Evolutionary conservation across 83 land plant genomes (phyloP).

Genomic region (Picea mariana): DNA sequence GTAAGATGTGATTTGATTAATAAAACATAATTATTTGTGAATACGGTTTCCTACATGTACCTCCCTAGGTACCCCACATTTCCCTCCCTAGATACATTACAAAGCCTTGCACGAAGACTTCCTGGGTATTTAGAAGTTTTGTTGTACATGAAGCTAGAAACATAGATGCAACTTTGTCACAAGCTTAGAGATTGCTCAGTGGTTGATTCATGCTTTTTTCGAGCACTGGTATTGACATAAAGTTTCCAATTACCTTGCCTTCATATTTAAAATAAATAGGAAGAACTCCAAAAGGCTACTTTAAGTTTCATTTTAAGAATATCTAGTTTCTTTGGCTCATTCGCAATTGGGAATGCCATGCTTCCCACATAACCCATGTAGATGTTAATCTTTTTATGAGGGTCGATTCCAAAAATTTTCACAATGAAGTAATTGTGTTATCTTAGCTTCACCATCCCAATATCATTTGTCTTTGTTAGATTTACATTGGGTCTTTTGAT

Average conservation of each 20-base stretch:
- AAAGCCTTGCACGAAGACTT: too few relatives aligned
- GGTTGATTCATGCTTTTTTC: background rate
- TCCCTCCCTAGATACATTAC: too few relatives aligned
- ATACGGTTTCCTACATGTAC: too few relatives aligned
- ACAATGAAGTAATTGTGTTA: background rate
- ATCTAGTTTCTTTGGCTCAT: background rate
- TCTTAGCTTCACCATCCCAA: conserved; percentile 15
- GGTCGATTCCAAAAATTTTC: background rate
- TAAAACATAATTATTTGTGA: too few relatives aligned
- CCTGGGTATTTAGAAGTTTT: too few relatives aligned
- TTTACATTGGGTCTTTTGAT: background rate
- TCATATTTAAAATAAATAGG: background rate
- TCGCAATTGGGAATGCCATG: background rate
- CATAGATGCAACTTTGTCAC: too few relatives aligned
- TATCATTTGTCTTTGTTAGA: conserved; percentile 7
- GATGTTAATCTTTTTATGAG: background rate
- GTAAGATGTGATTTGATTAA: too few relatives aligned
- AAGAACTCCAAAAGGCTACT: conserved; percentile 19
- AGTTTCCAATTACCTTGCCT: conserved; percentile 14
- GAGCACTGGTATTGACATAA: background rate
- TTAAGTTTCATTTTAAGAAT: conserved; percentile 3
- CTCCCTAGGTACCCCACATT: too few relatives aligned
- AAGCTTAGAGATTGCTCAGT: background rate
- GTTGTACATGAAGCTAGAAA: too few relatives aligned
- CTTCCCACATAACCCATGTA: conserved; percentile 11